Base-by-base conservation (phyloP, 768 basidiomycete genomes). In the Amanita jacksonii region DNA sequence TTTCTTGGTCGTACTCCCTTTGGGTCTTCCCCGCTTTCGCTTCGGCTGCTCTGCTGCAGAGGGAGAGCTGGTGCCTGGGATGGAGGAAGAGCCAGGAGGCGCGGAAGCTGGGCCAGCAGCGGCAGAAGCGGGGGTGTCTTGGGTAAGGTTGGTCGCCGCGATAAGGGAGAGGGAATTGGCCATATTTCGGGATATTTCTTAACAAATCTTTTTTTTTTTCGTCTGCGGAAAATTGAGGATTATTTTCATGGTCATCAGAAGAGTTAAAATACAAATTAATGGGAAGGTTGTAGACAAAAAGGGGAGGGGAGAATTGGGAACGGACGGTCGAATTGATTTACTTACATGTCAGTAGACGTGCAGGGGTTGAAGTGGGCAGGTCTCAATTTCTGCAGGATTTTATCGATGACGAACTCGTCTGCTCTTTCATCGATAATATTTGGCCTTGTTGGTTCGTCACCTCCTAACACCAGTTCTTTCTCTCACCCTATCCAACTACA, bases 1-100 rank as follows among this genome's bases (percentile, higher is more conserved):
- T 57, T 87, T 88, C 65, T 83, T 85, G 9, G 80, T 84, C 8
- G 80, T 82, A 54, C 81, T 85, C 27, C 85, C 85, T 56, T 85
- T 85, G 4, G 85, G 85, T 24, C 85, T 68, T 2, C 85, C 85
- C 8, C 84, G 82, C 13, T 74, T 74, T 33, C 85, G 79, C 58
- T 86, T 86, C n/a, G 38, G 36, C 8, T 18, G 31, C 9, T 43
- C 42, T 16, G 24, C 22, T 5, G 4, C 12, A 18, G 41, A 18
- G 41, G 19, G 18, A 1, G 23, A 18, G 8, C 12, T 8, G 18
- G 28, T 19, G 34, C 8, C 2, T 5, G 5, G 15, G 16, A 35
- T 8, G 10, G 16, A n/a, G 13, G 41, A 3, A 7, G 22, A 15
- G 20, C 9, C n/a, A 19, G 32, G 8, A 25, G 41, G 7, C 19